Evolutionary conservation across 2,329 filamentous ascomycete genomes (phyloP), one percentile per base, ranked within the genome.

Genomic region (Tympanopsis confertula): DNA sequence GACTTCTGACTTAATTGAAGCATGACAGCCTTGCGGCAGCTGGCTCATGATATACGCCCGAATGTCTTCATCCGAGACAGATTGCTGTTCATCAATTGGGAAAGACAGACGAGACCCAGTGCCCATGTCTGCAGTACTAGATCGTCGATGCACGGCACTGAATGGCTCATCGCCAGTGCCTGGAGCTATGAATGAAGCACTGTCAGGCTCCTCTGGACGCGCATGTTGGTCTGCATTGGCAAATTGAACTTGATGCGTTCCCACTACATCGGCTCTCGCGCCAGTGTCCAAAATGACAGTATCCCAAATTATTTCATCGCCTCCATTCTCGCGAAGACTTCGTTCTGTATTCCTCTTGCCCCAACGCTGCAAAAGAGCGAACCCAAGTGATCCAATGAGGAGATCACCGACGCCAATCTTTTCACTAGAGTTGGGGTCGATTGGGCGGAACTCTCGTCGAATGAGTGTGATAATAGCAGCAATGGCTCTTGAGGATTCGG

Each of bases 51-150:
- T 33, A 18, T 33, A 18, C 15, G 17, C 10, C 13, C 54, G 57
- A 37, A 66, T 59, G 22, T 66, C 62, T 39, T 65, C 62, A 35
- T 65, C 62, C 5, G 60, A 58, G 26, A 61, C 44, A 26, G 56
- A 50, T 35, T 59, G 51, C 37, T 62, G 54, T 36, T 53, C 47
- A 33, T 57, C 51, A n/a, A 56, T 37, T 4, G 56, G 50, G 17
- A 59, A 41, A 14, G 54, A 51, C 19, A 5, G 44, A 39, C 35
- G 43, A 38, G 30, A 15, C 4, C 38, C 33, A 10, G 48, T 42
- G 4, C 53, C 19, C 15, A 42, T 22, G 39, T 55, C 52, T 20
- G 44, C 36, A 10, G 44, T 40, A 37, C 47, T 49, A 17, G 45
- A 39, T 5, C 53, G 54, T 39, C 59, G 49, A 43, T 57, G 57